These are phyloP conservation scores for Salicornia ramosissima DNA, from an alignment of 148 eudicot genomes.

Conservation along the genomic window DNA sequence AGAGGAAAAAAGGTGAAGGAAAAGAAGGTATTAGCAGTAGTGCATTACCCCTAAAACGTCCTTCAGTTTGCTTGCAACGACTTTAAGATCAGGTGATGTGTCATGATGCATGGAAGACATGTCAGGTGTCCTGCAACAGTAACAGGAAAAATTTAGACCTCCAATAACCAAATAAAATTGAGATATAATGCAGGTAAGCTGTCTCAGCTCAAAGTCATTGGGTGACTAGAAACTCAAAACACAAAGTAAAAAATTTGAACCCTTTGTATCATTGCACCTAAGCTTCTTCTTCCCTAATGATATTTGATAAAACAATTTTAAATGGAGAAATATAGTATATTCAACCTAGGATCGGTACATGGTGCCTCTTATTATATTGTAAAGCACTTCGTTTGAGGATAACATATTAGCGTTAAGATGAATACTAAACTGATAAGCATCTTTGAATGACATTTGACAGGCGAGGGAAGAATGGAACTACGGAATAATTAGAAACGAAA, in stretches of 20 bases:
- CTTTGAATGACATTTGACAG: no score
- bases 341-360: not conserved
- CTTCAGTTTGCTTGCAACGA: constrained; percentile 68
- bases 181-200: not conserved
- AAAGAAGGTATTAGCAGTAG: not conserved
- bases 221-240: not conserved
- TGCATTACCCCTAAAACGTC: constrained; percentile 67
- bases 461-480: not conserved
- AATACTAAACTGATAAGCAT: no score
- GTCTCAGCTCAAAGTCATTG: not conserved
- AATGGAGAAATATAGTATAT: not conserved
- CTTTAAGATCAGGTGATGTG: constrained; percentile 72
- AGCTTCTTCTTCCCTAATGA: not conserved
- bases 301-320: not conserved
- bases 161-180: not conserved
- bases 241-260: not conserved
- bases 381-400: not conserved
- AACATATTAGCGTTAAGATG: no score
- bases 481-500: no score
- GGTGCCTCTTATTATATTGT: not conserved
- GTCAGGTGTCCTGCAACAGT: constrained; percentile 64
- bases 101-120: constrained; percentile 96
- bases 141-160: not conserved
- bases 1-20: not conserved
- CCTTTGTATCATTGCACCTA: not conserved